Conservation (phyloP, 225 moss, liverwort and hornwort species). For the Bryoerythrophyllum caledonicum region DNA sequence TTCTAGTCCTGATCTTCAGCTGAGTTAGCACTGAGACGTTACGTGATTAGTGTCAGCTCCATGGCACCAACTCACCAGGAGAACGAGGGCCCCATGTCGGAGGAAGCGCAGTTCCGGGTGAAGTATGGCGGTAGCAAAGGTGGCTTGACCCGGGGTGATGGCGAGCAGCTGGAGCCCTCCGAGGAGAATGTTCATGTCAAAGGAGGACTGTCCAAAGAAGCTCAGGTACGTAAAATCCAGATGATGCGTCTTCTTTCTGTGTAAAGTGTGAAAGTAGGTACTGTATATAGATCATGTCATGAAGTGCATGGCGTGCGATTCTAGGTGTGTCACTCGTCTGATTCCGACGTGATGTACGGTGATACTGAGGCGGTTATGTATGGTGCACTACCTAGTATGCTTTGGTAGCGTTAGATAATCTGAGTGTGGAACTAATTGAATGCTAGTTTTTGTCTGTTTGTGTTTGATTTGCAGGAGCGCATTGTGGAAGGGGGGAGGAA, state of each 20-base stretch:
- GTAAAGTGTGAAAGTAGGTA: too few species aligned
- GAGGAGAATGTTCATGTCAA: conserved; percentile 9
- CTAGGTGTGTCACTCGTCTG: too few species aligned
- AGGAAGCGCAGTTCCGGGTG: conserved; percentile 10
- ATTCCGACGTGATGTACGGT: too few species aligned
- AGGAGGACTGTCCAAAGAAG: conserved; percentile 10
- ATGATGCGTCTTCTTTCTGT: neutral
- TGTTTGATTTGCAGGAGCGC: neutral
- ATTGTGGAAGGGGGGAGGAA: conserved; percentile 19
- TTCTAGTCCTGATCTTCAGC: too few species aligned
- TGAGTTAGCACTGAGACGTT: neutral
- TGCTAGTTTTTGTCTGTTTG: neutral
- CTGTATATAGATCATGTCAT: too few species aligned
- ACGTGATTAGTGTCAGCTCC: neutral
- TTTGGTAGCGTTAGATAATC: neutral
- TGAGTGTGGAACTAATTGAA: neutral
- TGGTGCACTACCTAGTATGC: neutral
- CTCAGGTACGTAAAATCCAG: too few species aligned
- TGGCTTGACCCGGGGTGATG: conserved; percentile 3
- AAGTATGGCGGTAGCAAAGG: conserved; percentile 9
- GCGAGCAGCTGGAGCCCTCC: conserved; percentile 6
- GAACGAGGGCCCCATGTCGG: neutral
- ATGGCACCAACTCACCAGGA: neutral
- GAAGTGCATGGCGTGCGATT: too few species aligned
- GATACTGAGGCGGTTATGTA: too few species aligned